Conservation (phyloP, 148 eudicot species). For the Nepenthes gracilis region DNA sequence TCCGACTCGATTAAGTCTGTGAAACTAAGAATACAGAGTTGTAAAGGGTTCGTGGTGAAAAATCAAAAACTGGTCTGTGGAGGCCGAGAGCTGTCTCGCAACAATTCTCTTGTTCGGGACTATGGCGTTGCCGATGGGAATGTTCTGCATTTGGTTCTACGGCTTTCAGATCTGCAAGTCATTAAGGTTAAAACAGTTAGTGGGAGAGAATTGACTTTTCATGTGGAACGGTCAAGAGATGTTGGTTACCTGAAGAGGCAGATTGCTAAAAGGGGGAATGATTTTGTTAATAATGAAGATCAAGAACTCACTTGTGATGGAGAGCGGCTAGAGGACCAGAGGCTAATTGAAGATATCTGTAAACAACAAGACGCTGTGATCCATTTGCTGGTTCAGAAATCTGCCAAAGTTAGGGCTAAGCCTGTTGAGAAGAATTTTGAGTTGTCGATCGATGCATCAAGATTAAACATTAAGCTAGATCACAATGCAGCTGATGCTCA, state of each 20-base stretch:
- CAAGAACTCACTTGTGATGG: slow-evolving; percentile 68
- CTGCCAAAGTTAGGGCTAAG: slow-evolving; percentile 56
- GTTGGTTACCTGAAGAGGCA: slow-evolving; percentile 69
- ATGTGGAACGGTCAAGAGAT: slow-evolving; percentile 53
- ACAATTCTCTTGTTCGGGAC: slow-evolving; percentile 62
- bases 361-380: slow-evolving; percentile 63
- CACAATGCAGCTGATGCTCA: slow-evolving; percentile 12
- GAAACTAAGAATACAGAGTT: slow-evolving; percentile 58
- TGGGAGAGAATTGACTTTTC: slow-evolving; percentile 62
- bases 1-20: slow-evolving; percentile 74
- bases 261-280: slow-evolving; percentile 42
- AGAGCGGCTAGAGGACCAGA: slow-evolving; percentile 56
- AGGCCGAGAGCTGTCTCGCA: slow-evolving; percentile 77
- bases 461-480: slow-evolving; percentile 17
- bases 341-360: slow-evolving; percentile 54
- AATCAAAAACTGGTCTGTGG: slow-evolving; percentile 69
- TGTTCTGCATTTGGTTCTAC: slow-evolving; percentile 70
- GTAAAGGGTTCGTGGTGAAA: slow-evolving; percentile 61
- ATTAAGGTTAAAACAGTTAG: slow-evolving; percentile 57
- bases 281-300: slow-evolving; percentile 44
- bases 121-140: slow-evolving; percentile 77
- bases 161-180: slow-evolving; percentile 58
- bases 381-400: slow-evolving; percentile 63
- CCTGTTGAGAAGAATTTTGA: slow-evolving; percentile 62
- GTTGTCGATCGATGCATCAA: slow-evolving; percentile 54